Percentiles rank a stretch among this genome's conserved stretches.
These are phyloP conservation scores for Phoma herbarum DNA, from an alignment of 2,329 filamentous ascomycete species.

Conservation along the genomic window DNA sequence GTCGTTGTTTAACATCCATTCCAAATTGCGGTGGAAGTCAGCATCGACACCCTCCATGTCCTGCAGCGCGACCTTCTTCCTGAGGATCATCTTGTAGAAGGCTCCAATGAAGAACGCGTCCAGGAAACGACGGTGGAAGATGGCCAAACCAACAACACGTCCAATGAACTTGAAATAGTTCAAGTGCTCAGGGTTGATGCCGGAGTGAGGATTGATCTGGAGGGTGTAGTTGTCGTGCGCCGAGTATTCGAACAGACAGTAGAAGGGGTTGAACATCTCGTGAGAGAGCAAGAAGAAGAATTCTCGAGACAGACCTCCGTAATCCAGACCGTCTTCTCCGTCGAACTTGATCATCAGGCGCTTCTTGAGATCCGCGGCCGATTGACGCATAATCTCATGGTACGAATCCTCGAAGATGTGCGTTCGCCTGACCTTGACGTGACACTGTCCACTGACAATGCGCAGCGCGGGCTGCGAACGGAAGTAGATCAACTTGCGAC, in stretches of 20 bases:
- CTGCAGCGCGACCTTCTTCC: slow-evolving; percentile 87
- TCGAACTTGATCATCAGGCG: slow-evolving; percentile 99
- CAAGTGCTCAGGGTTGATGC: slow-evolving; percentile 98
- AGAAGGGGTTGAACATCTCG: slow-evolving; percentile 99
- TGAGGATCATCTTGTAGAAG: slow-evolving; percentile 98
- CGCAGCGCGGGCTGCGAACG: slow-evolving; percentile 95
- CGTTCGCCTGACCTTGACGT: slow-evolving; percentile 95
- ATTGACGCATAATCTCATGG: slow-evolving; percentile 97
- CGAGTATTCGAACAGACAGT: slow-evolving; percentile 99
- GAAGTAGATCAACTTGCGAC: slow-evolving; percentile 98
- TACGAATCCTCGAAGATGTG: slow-evolving; percentile 99
- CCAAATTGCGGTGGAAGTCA: slow-evolving; percentile 94
- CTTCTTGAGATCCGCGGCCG: slow-evolving; percentile 95
- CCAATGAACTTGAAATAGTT: slow-evolving; percentile 99
- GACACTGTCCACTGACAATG: slow-evolving; percentile 94
- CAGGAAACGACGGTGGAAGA: slow-evolving; percentile 96
- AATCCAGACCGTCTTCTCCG: slow-evolving; percentile 96
- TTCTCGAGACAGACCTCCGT: slow-evolving; percentile 93
- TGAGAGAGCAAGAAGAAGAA: slow-evolving; percentile 99
- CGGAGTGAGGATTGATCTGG: slow-evolving; percentile 98
- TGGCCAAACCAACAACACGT: slow-evolving; percentile 93
- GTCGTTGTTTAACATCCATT: slow-evolving; percentile 98
- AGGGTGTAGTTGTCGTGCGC: slow-evolving; percentile 99
- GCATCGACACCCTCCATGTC: slow-evolving; percentile 99
- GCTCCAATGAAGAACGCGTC: slow-evolving; percentile 99